These are phyloP conservation scores for Hygrocybe punicea DNA, from an alignment of 768 basidiomycete species.

Conservation along the genomic window DNA sequence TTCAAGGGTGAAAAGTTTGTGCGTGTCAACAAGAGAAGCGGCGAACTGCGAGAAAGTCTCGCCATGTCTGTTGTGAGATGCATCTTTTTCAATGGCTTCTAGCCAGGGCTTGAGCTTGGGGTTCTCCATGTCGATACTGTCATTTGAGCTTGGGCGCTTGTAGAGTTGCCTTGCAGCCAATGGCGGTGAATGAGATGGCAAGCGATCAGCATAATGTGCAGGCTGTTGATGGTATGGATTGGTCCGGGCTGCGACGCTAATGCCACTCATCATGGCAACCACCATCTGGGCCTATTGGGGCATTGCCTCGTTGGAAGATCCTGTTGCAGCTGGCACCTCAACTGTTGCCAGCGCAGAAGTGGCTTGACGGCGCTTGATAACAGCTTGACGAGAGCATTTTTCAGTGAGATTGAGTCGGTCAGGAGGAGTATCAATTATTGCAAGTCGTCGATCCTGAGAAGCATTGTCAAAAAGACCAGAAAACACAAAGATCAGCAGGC, in stretches of 20 bases:
- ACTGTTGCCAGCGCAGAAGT: not conserved
- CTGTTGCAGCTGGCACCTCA: not conserved
- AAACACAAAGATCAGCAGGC: not conserved
- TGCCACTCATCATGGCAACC: not conserved
- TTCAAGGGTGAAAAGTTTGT: slow-evolving; percentile 1
- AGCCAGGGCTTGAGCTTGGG: slow-evolving; percentile 1
- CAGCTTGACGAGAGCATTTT: not conserved
- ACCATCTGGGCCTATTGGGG: not conserved
- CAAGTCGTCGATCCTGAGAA: slow-evolving; percentile 1
- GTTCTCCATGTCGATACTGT: not conserved
- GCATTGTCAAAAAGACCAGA: not conserved
- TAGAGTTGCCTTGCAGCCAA: not conserved
- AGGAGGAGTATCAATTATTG: not conserved
- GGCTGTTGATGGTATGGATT: not conserved
- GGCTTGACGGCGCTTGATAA: not conserved
- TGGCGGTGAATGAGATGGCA: not conserved
- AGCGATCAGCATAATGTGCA: not conserved
- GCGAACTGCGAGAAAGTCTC: not conserved
- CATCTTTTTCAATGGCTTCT: not conserved
- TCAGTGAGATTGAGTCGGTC: not conserved
- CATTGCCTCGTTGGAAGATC: not conserved
- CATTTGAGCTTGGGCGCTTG: not conserved
- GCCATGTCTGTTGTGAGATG: not conserved
- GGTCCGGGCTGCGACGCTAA: not conserved
- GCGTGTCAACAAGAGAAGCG: not conserved